A percentile compares a stretch with the other conserved stretches of the same genome.
These are phyloP conservation scores for Dipteronia sinensis DNA, from an alignment of 345 rosid genomes.

Conservation along the genomic window DNA sequence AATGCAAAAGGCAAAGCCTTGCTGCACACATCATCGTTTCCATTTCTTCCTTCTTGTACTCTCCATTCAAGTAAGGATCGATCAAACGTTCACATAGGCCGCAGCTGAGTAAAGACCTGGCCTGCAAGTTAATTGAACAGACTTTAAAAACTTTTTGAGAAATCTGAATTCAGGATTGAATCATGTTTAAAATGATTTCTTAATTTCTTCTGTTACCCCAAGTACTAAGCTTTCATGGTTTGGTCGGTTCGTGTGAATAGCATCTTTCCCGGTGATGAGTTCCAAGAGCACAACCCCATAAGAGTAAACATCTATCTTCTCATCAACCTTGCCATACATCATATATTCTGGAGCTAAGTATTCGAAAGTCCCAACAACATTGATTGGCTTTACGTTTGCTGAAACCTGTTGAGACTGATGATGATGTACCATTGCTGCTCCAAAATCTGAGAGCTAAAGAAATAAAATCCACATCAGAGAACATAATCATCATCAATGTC, in stretches of 20 bases:
- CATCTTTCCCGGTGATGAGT: constrained; percentile 45
- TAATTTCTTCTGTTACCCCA: constrained; percentile 31
- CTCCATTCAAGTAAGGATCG: constrained; percentile 35
- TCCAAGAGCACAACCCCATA: constrained; percentile 54
- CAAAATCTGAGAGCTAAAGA: constrained; percentile 26
- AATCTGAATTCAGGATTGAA: background rate
- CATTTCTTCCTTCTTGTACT: constrained; percentile 41
- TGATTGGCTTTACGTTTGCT: constrained; percentile 23
- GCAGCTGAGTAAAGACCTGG: constrained; percentile 31
- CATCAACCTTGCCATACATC: constrained; percentile 47
- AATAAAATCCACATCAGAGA: background rate
- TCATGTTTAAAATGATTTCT: background rate
- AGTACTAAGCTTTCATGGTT: constrained; percentile 44
- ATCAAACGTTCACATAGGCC: constrained; percentile 31
- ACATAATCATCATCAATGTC: too few relatives aligned
- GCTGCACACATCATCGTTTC: constrained; percentile 34
- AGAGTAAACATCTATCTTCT: constrained; percentile 48
- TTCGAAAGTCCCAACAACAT: constrained; percentile 38
- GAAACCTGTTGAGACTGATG: constrained; percentile 29
- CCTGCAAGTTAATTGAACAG: constrained; percentile 29
- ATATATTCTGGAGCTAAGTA: constrained; percentile 48
- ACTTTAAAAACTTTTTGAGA: background rate
- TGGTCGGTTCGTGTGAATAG: constrained; percentile 30
- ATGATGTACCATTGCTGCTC: constrained; percentile 27
- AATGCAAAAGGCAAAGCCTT: constrained; percentile 38